phyloP scores from a whole-genome alignment of 805 yeast species.

The Metschnikowia similis region DNA sequence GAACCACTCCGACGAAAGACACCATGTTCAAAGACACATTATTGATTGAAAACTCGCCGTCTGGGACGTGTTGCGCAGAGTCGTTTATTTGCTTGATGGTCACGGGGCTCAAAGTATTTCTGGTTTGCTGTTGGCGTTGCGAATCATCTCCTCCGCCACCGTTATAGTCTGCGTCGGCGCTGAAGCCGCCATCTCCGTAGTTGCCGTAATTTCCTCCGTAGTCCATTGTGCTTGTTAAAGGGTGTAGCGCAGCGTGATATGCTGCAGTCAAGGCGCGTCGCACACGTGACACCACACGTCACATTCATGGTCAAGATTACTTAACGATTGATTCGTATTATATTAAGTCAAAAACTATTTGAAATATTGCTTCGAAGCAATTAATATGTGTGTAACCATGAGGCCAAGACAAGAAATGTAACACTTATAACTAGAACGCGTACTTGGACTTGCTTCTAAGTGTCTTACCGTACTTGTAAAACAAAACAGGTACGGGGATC shows the following conservation, averaged over 20 bases:
- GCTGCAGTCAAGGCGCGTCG: conserved; percentile 7
- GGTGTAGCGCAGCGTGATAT: neutral
- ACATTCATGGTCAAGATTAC: neutral
- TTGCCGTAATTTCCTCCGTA: conserved; percentile 12
- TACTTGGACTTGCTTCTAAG: conserved; percentile 56
- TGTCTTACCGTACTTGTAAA: conserved; percentile 42
- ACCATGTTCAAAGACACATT: conserved; percentile 61
- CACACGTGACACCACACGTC: conserved; percentile 9
- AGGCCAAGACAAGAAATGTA: too few species aligned
- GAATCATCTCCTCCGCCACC: conserved; percentile 10
- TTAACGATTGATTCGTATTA: neutral
- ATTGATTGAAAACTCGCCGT: conserved; percentile 59
- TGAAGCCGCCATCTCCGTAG: conserved; percentile 19
- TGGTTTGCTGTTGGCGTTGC: conserved; percentile 14
- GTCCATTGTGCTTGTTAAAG: conserved; percentile 6
- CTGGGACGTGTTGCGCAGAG: conserved; percentile 57
- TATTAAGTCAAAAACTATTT: neutral
- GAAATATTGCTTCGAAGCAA: neutral
- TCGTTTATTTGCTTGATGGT: conserved; percentile 71
- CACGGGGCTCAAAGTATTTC: conserved; percentile 47
- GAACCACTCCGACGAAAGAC: conserved; percentile 63
- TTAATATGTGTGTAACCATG: neutral
- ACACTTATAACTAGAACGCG: conserved; percentile 11
- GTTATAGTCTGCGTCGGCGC: conserved; percentile 11
- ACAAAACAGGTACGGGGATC: conserved; percentile 66